Evolutionary conservation across 495 filamentous ascomycete species (phyloP), one percentile per base, ranked within the genome.

Genomic region (Patellaria atrata): DNA sequence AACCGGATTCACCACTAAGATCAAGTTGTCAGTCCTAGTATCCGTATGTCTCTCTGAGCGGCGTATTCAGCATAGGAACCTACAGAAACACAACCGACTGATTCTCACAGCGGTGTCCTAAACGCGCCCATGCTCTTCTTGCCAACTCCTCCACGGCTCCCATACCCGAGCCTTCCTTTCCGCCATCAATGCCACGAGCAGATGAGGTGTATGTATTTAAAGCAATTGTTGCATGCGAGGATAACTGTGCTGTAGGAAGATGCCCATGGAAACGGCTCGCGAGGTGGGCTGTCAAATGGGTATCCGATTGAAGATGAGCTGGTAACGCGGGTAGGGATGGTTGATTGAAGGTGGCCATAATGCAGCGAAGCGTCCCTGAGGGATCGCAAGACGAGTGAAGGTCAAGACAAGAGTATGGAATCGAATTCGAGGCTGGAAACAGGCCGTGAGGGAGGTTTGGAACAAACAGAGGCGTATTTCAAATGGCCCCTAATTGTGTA

Each of bases 191-290:
- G 16, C 85, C 84, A 51, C 82, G 86, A 7, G 77, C 64, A 0
- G 87, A 83, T 15, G 77, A 77, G 4, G 81, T 83, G 53, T 92
- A 96, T 16, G 85, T 96, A 62, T 97, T 97, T 21, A 94, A 58
- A 27, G 79, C 75, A 44, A 97, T 74, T 35, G 94, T 65, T 16
- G 83, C 89, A 51, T 94, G 85, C 0, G 83, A 91, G 1, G 84
- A 92, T 24, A 97, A 73, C 37, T 71, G 71, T 36, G 89, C 80
- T 0, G 82, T 87, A 11, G 89, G 86, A 23, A 93, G 57, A 24
- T 77, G 75, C 13, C 87, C 74, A 63, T 97, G 89, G 53, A 92
- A 97, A 22, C 89, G 81, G 57, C 85, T 94, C 34, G 89, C 89
- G 17, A 97, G 69, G 59, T 97, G 89, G 20, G 86, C 82, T 2